Conservation (phyloP, 1,139 yeast species). For the Hyphopichia khmerensis region DNA sequence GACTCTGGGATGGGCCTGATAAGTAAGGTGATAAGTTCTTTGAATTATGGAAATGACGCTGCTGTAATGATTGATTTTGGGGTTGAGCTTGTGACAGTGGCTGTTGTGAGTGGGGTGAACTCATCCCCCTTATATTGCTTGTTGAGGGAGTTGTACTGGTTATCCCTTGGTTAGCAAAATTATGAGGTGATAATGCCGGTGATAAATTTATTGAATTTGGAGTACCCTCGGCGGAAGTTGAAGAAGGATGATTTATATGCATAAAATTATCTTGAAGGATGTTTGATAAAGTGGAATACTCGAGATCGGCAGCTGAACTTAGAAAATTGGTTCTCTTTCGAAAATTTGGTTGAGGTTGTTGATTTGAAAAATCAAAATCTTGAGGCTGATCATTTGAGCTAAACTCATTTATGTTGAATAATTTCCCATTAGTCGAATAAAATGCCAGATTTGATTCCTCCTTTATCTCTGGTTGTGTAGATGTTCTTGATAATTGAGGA, state of each 20-base stretch:
- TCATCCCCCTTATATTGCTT: constrained; percentile 3
- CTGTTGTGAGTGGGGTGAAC: constrained; percentile 5
- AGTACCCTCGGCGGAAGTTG: constrained; percentile 42
- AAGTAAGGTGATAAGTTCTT: constrained; percentile 11
- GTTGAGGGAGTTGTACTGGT: constrained; percentile 1
- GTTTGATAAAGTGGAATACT: constrained; percentile 73
- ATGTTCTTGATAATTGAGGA: not conserved
- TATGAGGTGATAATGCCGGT: constrained; percentile 40
- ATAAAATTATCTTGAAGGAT: constrained; percentile 58
- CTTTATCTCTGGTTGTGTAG: constrained; percentile 1
- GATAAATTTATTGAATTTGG: constrained; percentile 37
- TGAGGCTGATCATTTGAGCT: constrained; percentile 1
- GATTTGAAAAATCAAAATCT: not conserved
- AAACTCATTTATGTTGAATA: constrained; percentile 2
- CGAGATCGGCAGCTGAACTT: constrained; percentile 77
- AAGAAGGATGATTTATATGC: constrained; percentile 21
- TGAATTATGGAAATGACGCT: constrained; percentile 1
- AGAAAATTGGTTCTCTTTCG: constrained; percentile 46
- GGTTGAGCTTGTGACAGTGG: constrained; percentile 1
- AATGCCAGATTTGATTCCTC: constrained; percentile 1
- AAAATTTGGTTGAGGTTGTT: constrained; percentile 1
- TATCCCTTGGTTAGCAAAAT: constrained; percentile 6
- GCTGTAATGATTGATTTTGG: not conserved
- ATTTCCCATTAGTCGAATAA: not conserved
- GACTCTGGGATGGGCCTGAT: constrained; percentile 11